Base-by-base conservation (phyloP, 2,329 filamentous ascomycete genomes). In the Aschersonia sp. region DNA sequence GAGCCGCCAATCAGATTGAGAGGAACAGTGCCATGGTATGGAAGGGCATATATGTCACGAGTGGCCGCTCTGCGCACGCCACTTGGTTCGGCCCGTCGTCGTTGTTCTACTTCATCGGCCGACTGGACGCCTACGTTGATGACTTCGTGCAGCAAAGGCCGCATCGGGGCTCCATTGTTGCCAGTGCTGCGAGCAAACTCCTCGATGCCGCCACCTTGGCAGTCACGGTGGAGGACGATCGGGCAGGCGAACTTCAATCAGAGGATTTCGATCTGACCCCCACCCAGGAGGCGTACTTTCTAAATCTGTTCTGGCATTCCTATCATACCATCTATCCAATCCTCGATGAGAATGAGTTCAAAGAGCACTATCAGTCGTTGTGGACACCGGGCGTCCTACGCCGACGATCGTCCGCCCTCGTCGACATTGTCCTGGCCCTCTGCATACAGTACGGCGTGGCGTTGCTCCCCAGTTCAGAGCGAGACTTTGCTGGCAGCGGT, bases 371-470 rank as follows among this genome's bases (percentile, higher is more conserved):
- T 49, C 56, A 61, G 5, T 68, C 65, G 0, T 57, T 73, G 5
- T 71, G 67, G 65, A 55, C 48, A 48, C 50, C 52, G 1, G 46
- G 53, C 6, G 50, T 54, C 9, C 48, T 50, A 5, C 12, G 41
- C 6, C 62, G 73, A 5, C 65, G 65, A 47, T 61, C 66, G 2
- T 77, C 72, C 3, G 65, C 73, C 2, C 60, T 77, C 0, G 69
- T 73, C 1, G 74, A 77, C 49, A 74, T 76, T 30, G 58, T 75
- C 35, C 55, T 77, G 12, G 73, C 73, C 0, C 48, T 76, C 7
- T 72, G 69, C 51, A 70, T 77, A 61, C 73, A 76, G 55, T 68
- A 69, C 40, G 65, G 66, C 12, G 57, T 65, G 7, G 35, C 48
- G 7, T 38, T 42, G 43, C 41, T 44, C 12, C 47, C 47, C 2